These are phyloP conservation scores for Pleurotus pulmonarius DNA, from an alignment of 768 basidiomycete species.

Conservation along the genomic window DNA sequence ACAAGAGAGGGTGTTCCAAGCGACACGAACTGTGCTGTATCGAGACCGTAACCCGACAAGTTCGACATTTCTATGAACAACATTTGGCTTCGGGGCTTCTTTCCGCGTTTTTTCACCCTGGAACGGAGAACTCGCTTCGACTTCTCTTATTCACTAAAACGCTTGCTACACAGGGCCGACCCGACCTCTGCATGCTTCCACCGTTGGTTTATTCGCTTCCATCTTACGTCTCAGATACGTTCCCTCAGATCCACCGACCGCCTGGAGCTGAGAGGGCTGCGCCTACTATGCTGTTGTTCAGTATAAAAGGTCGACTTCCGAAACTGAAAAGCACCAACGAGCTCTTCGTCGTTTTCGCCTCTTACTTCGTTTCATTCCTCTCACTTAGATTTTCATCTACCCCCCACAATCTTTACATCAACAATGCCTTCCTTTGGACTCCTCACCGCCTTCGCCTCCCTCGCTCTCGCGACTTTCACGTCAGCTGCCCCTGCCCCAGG, in stretches of 20 bases:
- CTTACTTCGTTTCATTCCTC: background rate
- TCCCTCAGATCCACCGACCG: background rate
- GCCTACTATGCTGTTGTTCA: no score
- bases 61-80: no score
- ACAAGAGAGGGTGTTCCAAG: no score
- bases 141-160: background rate
- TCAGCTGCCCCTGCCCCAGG: conserved; percentile 12
- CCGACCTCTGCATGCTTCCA: background rate
- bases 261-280: background rate
- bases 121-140: conserved; percentile 1
- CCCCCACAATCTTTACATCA: conserved; percentile 14
- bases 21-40: no score
- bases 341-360: conserved; percentile 5
- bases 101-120: background rate
- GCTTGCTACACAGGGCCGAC: background rate
- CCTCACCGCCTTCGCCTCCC: conserved; percentile 17
- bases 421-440: conserved; percentile 22
- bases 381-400: background rate
- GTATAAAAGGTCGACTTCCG: background rate
- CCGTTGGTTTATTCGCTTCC: background rate
- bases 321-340: background rate
- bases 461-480: conserved; percentile 16
- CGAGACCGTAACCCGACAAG: no score
- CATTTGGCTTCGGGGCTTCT: background rate
- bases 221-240: background rate